Evolutionary conservation across 306 rosid species (phyloP), one percentile per base, ranked within the genome.

Genomic region (Dryas octopetala): DNA sequence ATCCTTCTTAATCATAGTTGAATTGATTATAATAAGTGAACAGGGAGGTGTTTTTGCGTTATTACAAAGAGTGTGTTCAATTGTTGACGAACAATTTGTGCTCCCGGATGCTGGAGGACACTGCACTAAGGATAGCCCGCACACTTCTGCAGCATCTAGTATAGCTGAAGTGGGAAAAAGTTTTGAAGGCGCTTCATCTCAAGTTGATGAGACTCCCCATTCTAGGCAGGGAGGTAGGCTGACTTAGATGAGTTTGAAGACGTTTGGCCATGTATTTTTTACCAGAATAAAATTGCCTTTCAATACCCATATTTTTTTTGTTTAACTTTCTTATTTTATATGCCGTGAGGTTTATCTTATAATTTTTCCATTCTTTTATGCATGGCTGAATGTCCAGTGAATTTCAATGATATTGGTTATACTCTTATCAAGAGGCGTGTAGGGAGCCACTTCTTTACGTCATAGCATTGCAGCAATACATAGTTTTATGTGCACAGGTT

Each of bases 401-500:
- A 90, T 85, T 71, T 75, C 38, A 91, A 86, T 75, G 84, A 71
- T 74, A 84, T 91, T 58, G 97, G 91, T 4, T 85, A 79, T 71
- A 68, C 70, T 38, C 91, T 94, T 59, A 82, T 94, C 59, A 77
- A 79, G 70, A 84, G 80, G 66, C 83, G 60, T 78, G 80, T 80
- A 41, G 84, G 64, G 89, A 85, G 59, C 89, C 91, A 45, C 85
- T 94, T 68, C 88, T 88, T 70, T 82, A 94, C 83, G 84, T 88
- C 74, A 64, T 77, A 44, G 96, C 91, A n/a, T 87, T 94, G 81
- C 97, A 94, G 84, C 98, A 88, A 74, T 94, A 88, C 78, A 90
- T 94, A 77, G 94, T 94, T 61, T 70, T 94, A 43, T 94, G 98
- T 74, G 17, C 91, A 59, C 98, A 94, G 98, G 98, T 94, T 66